These are phyloP conservation scores for Ligustrum vulgare DNA, from an alignment of 257 asterid genomes.

Conservation along the genomic window DNA sequence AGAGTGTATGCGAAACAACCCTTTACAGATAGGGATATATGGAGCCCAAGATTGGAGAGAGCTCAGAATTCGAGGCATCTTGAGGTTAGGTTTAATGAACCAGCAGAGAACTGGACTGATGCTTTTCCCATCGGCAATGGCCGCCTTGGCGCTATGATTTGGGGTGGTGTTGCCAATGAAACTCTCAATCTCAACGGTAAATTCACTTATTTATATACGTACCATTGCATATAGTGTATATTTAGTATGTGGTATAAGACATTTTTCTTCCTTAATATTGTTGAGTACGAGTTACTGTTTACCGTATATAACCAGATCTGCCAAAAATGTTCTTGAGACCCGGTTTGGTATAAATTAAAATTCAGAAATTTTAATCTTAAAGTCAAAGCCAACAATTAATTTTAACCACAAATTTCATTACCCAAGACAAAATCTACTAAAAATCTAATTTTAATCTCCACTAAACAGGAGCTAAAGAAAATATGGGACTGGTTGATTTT, in stretches of 20 bases:
- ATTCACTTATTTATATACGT: neutral
- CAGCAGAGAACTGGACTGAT: slow-evolving; percentile 78
- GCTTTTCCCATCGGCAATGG: slow-evolving; percentile 90
- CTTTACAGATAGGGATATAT: slow-evolving; percentile 46
- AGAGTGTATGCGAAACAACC: slow-evolving; percentile 22
- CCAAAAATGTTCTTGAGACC: too few relatives aligned
- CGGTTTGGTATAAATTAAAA: too few relatives aligned
- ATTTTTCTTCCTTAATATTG: too few relatives aligned
- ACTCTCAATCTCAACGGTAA: slow-evolving; percentile 79
- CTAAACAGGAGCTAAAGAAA: too few relatives aligned
- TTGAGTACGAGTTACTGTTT: too few relatives aligned
- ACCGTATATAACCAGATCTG: too few relatives aligned
- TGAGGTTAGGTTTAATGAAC: slow-evolving; percentile 51
- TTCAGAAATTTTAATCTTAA: too few relatives aligned
- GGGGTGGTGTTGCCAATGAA: slow-evolving; percentile 67
- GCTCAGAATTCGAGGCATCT: slow-evolving; percentile 36
- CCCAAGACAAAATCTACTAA: too few relatives aligned
- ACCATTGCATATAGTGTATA: neutral
- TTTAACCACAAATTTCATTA: too few relatives aligned
- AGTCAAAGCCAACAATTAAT: too few relatives aligned
- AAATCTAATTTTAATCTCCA: too few relatives aligned
- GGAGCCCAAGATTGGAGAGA: slow-evolving; percentile 47
- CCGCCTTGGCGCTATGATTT: slow-evolving; percentile 81
- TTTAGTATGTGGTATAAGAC: neutral
- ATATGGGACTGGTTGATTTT: neutral